Evolutionary conservation across 2,329 filamentous ascomycete species (phyloP).

Genomic region (Taxawa tesnikishii): DNA sequence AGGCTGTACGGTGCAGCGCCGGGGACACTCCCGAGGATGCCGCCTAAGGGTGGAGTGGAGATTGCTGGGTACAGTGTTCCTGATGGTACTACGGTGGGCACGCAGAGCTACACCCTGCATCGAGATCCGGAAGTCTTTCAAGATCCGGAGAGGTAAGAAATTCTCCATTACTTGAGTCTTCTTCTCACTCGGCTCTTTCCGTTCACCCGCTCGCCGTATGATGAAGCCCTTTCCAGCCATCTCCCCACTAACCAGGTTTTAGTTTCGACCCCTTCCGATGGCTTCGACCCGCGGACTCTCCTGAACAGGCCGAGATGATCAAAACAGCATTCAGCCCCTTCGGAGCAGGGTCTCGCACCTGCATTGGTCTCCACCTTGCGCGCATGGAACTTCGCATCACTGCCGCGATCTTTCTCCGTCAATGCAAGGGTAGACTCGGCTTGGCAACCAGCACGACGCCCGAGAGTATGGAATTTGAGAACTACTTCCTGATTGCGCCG

Average conservation of each 20-base stretch:
- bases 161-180: slow-evolving; percentile 13
- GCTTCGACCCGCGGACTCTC: slow-evolving; percentile 8
- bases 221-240: too few relatives aligned
- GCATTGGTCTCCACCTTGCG: slow-evolving; percentile 19
- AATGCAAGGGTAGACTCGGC: slow-evolving; percentile 10
- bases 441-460: slow-evolving; percentile 13
- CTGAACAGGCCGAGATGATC: slow-evolving; percentile 7
- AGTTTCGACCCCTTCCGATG: slow-evolving; percentile 16
- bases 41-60: slow-evolving; percentile 13
- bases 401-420: slow-evolving; percentile 15
- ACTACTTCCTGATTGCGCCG: slow-evolving; percentile 20
- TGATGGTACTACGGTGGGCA: slow-evolving; percentile 13
- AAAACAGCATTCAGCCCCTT: slow-evolving; percentile 16
- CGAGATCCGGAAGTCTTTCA: slow-evolving; percentile 13
- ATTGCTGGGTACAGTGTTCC: slow-evolving; percentile 14
- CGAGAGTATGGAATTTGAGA: slow-evolving; percentile 18
- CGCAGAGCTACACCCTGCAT: slow-evolving; percentile 17
- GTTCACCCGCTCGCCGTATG: neutral
- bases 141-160: slow-evolving; percentile 12
- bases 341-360: slow-evolving; percentile 15
- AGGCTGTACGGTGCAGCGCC: slow-evolving; percentile 20
- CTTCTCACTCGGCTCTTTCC: neutral
- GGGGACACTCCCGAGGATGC: slow-evolving; percentile 15
- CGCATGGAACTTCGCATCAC: slow-evolving; percentile 17
- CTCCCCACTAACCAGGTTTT: too few relatives aligned